Percentiles rank a stretch among this genome's conserved stretches.
Evolutionary conservation across 345 rosid species (phyloP).

Genomic region (Hypericum androsaemum): DNA sequence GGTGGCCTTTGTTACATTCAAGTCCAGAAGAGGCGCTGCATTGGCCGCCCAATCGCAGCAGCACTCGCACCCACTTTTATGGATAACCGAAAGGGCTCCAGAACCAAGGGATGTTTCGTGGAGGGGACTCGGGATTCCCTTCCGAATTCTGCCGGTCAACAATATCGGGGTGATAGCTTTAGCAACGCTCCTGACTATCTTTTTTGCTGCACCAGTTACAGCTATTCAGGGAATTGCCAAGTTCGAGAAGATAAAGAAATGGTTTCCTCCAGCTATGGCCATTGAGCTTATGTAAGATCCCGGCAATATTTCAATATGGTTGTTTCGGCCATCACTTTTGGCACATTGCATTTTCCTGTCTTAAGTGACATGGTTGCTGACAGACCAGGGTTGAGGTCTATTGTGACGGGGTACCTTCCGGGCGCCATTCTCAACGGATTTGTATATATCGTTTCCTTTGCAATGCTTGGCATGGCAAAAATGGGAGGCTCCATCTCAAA

Average conservation of each 20-base stretch:
- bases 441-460: slow-evolving; percentile 58
- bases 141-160: slow-evolving; percentile 40
- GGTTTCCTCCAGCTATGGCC: slow-evolving; percentile 85
- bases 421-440: slow-evolving; percentile 82
- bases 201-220: slow-evolving; percentile 84
- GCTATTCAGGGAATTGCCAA: slow-evolving; percentile 94
- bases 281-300: slow-evolving; percentile 58
- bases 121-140: slow-evolving; percentile 55
- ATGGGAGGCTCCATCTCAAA: slow-evolving; percentile 59
- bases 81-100: slow-evolving; percentile 79
- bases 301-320: neutral
- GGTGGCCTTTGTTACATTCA: slow-evolving; percentile 75
- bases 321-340: too few species aligned
- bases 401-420: slow-evolving; percentile 85
- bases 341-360: slow-evolving; percentile 1
- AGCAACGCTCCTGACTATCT: slow-evolving; percentile 64
- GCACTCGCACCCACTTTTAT: slow-evolving; percentile 60
- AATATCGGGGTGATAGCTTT: slow-evolving; percentile 60
- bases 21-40: slow-evolving; percentile 59
- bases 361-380: slow-evolving; percentile 15
- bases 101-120: slow-evolving; percentile 77
- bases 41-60: slow-evolving; percentile 78
- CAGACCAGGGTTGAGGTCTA: slow-evolving; percentile 88
- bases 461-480: slow-evolving; percentile 69
- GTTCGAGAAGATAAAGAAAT: slow-evolving; percentile 69